Percentiles rank a stretch among this genome's conserved stretches.
Conservation (phyloP, 495 filamentous ascomycete species). For the Aspergillus carlsbadensis region DNA sequence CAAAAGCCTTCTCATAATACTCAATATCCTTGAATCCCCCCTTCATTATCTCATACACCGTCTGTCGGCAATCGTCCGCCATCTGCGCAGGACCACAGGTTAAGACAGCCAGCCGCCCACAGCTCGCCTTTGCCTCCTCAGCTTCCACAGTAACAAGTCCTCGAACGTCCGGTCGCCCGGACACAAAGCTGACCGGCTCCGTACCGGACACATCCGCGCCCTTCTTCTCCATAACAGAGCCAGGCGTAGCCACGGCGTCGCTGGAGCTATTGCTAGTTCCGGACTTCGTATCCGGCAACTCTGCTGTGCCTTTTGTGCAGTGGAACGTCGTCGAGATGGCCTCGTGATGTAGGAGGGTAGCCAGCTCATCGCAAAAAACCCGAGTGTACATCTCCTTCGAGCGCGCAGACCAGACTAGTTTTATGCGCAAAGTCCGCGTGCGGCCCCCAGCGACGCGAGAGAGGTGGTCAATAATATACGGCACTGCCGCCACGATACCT, state of each 20-base stretch:
- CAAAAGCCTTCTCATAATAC: conserved; percentile 30
- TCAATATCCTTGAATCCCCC: conserved; percentile 21
- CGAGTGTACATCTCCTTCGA: conserved; percentile 20
- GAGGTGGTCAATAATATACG: conserved; percentile 36
- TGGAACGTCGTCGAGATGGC: conserved; percentile 17
- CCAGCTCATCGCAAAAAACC: conserved; percentile 17
- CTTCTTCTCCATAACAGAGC: not conserved
- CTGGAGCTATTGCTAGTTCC: too few relatives aligned
- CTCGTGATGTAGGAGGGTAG: not conserved
- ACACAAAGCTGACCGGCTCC: not conserved
- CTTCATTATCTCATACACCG: conserved; percentile 25
- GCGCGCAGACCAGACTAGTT: conserved; percentile 29
- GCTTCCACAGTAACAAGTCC: conserved; percentile 16
- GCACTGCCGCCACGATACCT: conserved; percentile 46
- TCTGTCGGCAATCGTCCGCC: conserved; percentile 35
- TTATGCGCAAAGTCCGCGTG: conserved; percentile 17
- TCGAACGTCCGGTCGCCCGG: conserved; percentile 3
- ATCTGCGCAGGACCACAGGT: conserved; percentile 41
- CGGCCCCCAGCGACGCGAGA: conserved; percentile 8
- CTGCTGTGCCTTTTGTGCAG: conserved; percentile 20
- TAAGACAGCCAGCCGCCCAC: conserved; percentile 32
- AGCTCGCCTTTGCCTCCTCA: conserved; percentile 13
- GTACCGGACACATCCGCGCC: not conserved
- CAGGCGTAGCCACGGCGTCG: not conserved
- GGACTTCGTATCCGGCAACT: too few relatives aligned